Percentiles rank a stretch among this genome's conserved stretches.
These are phyloP conservation scores for Fraxinus excelsior DNA, from an alignment of 257 asterid species.

Conservation along the genomic window DNA sequence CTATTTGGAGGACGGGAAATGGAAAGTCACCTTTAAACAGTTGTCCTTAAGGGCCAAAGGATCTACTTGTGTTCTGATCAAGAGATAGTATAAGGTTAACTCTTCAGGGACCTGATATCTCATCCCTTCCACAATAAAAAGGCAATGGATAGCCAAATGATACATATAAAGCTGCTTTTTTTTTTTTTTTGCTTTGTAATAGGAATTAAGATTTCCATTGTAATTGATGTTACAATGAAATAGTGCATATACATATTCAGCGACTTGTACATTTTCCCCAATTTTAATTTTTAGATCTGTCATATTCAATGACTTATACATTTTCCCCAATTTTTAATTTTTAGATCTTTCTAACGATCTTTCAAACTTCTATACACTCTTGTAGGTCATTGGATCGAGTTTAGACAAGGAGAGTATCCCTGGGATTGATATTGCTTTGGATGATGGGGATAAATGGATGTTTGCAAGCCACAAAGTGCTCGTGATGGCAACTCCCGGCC, in stretches of 20 bases:
- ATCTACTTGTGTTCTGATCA: constrained; percentile 18
- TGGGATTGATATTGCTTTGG: constrained; percentile 83
- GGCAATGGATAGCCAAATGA: background rate
- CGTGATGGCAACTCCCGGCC: constrained; percentile 90
- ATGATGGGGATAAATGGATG: constrained; percentile 96
- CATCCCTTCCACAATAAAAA: background rate
- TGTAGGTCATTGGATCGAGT: constrained; percentile 86
- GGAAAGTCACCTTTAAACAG: background rate
- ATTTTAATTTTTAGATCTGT: background rate
- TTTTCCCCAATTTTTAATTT: background rate
- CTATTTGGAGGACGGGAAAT: background rate
- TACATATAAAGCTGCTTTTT: background rate
- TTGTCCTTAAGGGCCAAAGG: background rate
- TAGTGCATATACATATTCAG: background rate
- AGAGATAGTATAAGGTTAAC: background rate
- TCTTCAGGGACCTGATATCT: background rate
- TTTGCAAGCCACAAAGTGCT: constrained; percentile 96
- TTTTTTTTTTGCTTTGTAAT: too few relatives aligned
- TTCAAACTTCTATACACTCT: constrained; percentile 1
- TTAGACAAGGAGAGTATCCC: constrained; percentile 89
- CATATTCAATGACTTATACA: background rate
- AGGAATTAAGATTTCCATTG: background rate
- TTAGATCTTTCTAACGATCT: background rate
- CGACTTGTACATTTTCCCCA: background rate
- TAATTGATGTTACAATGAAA: background rate